Conservation (phyloP, 176 grass and related monocot species). For the Oryza punctata region DNA sequence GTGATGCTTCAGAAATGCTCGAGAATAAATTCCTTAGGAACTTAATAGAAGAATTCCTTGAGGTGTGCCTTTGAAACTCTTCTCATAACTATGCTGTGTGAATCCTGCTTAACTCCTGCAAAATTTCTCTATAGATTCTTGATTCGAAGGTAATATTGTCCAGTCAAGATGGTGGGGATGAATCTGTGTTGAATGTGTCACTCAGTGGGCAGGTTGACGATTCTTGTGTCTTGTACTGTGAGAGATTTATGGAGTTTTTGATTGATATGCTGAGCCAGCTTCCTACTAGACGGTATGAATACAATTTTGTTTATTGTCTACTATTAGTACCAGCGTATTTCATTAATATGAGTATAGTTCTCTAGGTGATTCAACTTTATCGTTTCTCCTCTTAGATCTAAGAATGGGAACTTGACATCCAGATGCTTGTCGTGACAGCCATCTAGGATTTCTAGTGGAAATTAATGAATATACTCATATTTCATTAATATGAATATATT, state of each 20-base stretch:
- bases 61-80: slow-evolving; percentile 54
- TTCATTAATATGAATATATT: neutral
- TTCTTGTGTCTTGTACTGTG: slow-evolving; percentile 91
- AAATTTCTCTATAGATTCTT: slow-evolving; percentile 65
- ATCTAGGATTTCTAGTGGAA: too few relatives aligned
- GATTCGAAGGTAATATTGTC: slow-evolving; percentile 74
- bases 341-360: slow-evolving; percentile 4
- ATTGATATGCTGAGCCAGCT: slow-evolving; percentile 99
- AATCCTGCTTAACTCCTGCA: slow-evolving; percentile 24
- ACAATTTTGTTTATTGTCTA: slow-evolving; percentile 23
- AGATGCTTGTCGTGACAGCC: neutral
- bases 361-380: neutral
- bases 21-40: slow-evolving; percentile 81
- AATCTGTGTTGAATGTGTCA: slow-evolving; percentile 46
- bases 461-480: too few relatives aligned
- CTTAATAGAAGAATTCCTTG: slow-evolving; percentile 91
- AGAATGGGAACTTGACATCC: slow-evolving; percentile 25
- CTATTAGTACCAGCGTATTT: slow-evolving; percentile 16
- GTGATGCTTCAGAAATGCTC: slow-evolving; percentile 59
- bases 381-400: neutral
- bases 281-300: slow-evolving; percentile 79
- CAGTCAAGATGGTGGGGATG: slow-evolving; percentile 50
- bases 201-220: slow-evolving; percentile 66
- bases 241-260: slow-evolving; percentile 99
- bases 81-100: slow-evolving; percentile 13